Conservation (phyloP, 2,329 filamentous ascomycete species). For the Plenodomus tracheiphilus region DNA sequence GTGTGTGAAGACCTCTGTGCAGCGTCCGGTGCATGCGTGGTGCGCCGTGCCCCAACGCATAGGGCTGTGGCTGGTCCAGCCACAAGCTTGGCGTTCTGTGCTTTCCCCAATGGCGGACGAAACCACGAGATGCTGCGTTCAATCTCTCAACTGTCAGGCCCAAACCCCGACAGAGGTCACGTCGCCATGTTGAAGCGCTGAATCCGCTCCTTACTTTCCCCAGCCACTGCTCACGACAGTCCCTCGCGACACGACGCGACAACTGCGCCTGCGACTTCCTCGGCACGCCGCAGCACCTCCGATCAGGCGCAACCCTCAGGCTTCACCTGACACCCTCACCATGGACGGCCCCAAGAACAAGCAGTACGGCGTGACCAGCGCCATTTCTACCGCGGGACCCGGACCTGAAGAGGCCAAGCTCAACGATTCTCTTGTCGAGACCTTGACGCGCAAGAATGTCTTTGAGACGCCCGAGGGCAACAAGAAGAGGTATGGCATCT, state of each 20-base stretch:
- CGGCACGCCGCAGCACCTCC: constrained; percentile 25
- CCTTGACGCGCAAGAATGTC: constrained; percentile 86
- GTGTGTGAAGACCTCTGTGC: neutral
- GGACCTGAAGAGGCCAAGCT: constrained; percentile 75
- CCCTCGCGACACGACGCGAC: constrained; percentile 9
- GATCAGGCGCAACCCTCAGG: constrained; percentile 15
- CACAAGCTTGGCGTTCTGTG: constrained; percentile 19
- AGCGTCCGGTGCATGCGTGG: neutral
- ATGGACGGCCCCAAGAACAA: constrained; percentile 40
- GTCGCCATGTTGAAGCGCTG: constrained; percentile 39
- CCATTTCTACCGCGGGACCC: constrained; percentile 77
- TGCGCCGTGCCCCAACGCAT: too few relatives aligned
- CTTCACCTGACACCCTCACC: constrained; percentile 8
- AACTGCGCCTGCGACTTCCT: constrained; percentile 18
- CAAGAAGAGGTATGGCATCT: constrained; percentile 68
- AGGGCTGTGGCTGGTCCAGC: constrained; percentile 13
- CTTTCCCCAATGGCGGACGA: constrained; percentile 15
- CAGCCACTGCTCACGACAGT: constrained; percentile 16
- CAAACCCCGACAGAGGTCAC: constrained; percentile 16
- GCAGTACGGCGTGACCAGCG: constrained; percentile 75
- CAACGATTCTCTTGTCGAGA: constrained; percentile 78
- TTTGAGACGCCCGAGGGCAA: constrained; percentile 86
- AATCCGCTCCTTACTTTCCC: constrained; percentile 7
- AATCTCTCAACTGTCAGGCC: constrained; percentile 19
- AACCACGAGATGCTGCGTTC: constrained; percentile 16